Percentiles rank a stretch among this genome's conserved stretches.
Evolutionary conservation across 345 rosid species (phyloP).

Genomic region (Eucalyptus curtisii): DNA sequence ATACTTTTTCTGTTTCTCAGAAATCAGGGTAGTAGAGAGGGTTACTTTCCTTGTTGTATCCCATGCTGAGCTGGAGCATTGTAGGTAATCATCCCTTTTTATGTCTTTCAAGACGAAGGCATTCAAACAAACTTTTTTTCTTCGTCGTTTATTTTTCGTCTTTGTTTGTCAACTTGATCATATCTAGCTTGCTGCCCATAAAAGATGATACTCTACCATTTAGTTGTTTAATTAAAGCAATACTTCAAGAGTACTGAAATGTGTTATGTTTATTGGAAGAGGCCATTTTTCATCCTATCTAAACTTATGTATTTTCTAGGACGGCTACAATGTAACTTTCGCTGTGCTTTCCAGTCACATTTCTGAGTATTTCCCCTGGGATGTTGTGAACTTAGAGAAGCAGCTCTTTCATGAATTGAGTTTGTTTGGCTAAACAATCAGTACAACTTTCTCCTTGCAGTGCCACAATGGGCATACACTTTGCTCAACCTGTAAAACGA

Average conservation of each 20-base stretch:
- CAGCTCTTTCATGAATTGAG: background rate
- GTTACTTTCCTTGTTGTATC: background rate
- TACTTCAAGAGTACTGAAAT: background rate
- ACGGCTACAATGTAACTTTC: background rate
- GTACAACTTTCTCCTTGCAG: slow-evolving; percentile 22
- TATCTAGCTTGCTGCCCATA: background rate
- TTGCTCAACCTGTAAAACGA: slow-evolving; percentile 83
- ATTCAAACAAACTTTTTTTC: background rate
- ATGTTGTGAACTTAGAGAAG: background rate
- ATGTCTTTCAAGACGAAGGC: background rate
- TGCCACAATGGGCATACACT: slow-evolving; percentile 98
- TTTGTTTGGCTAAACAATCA: background rate
- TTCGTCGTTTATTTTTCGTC: background rate
- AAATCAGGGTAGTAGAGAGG: background rate
- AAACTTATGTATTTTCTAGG: background rate
- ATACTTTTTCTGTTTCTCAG: background rate
- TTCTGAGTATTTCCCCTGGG: background rate
- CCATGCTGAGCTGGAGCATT: background rate
- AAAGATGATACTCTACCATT: background rate
- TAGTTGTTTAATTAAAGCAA: background rate
- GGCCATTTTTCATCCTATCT: background rate
- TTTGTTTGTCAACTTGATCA: background rate
- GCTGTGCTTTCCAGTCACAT: background rate
- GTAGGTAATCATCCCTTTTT: background rate
- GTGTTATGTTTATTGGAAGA: background rate